A percentile compares a stretch with the other conserved stretches of the same genome.
Evolutionary conservation across 164 flowering plant species (phyloP).

Genomic region (Nymphaea thermarum): DNA sequence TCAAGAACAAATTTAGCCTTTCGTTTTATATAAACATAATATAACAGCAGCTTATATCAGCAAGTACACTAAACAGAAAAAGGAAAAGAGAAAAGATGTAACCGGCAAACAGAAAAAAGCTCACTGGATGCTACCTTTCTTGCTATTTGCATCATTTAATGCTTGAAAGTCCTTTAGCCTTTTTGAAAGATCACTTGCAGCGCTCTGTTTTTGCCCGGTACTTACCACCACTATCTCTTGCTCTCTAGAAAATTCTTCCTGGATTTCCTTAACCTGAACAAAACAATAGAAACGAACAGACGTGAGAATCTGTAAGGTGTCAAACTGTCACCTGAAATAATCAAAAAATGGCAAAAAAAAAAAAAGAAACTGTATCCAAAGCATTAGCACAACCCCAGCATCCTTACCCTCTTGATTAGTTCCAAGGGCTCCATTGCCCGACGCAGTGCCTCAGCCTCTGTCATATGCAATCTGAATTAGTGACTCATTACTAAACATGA

Average conservation of each 20-base stretch:
- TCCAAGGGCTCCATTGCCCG: slow-evolving; percentile 74
- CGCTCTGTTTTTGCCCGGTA: slow-evolving; percentile 55
- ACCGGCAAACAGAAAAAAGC: neutral
- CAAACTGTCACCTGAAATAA: neutral
- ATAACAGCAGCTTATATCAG: neutral
- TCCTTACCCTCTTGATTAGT: slow-evolving; percentile 67
- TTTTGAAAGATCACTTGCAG: slow-evolving; percentile 75
- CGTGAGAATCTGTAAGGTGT: neutral
- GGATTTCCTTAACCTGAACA: slow-evolving; percentile 67
- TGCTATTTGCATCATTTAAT: slow-evolving; percentile 51
- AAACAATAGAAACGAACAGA: neutral
- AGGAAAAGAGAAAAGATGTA: neutral
- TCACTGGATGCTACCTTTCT: slow-evolving; percentile 39
- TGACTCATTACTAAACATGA: neutral
- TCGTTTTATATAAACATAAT: neutral
- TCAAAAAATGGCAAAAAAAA: too few relatives aligned
- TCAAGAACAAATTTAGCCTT: neutral
- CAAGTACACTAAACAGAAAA: neutral
- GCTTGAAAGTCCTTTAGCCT: slow-evolving; percentile 56
- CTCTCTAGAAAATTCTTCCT: slow-evolving; percentile 44
- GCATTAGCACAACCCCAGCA: neutral
- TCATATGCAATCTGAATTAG: slow-evolving; percentile 14
- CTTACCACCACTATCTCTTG: slow-evolving; percentile 28
- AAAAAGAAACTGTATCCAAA: neutral
- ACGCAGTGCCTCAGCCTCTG: slow-evolving; percentile 67